Evolutionary conservation across 1,284 basidiomycete species (phyloP), one percentile per base, ranked within the genome.

Genomic region (Coniferiporia weirii): DNA sequence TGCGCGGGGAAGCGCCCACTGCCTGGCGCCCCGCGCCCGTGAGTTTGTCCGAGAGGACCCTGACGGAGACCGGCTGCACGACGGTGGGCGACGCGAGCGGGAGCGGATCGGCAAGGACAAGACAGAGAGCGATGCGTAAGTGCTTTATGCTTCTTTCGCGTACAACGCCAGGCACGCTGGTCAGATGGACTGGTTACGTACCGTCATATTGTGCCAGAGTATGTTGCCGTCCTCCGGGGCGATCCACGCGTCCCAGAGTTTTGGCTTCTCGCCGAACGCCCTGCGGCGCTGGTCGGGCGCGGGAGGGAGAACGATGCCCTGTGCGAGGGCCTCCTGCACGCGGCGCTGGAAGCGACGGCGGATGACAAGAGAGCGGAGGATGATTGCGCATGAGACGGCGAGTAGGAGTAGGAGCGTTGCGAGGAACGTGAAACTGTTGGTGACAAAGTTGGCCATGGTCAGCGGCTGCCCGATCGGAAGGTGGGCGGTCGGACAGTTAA

Each of bases 201-300:
- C 83, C 74, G 76, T 77, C 61, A 82, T 75, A 9, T 76, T 68
- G 19, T 71, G 70, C 83, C 83, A 85, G 53, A 62, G n/a, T 51
- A 27, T 22, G 5, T 52, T 54, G 13, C 22, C 22, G 27, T 19
- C 38, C 12, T 51, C 50, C 36, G 68, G 70, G 17, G 63, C 65
- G n/a, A 82, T 66, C 71, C 75, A 78, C 0, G 75, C 71, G 57
- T 84, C 79, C 72, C 76, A 77, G n/a, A 87, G 65, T 65, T 74
- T 78, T 1, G 84, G 84, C 58, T 77, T 78, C 58, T 75, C 70
- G 17, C 79, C 77, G 49, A 82, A 73, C 17, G 75, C 72, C 47
- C 73, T 75, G 60, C 72, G 72, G 32, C 73, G 73, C 20, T 32
- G 6, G 19, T 40, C 52, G 20, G 52, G 52, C 32, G 27, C 32